Evolutionary conservation across 352 stramenopile genomes (phyloP).

Genomic region (Peronospora farinosa): DNA sequence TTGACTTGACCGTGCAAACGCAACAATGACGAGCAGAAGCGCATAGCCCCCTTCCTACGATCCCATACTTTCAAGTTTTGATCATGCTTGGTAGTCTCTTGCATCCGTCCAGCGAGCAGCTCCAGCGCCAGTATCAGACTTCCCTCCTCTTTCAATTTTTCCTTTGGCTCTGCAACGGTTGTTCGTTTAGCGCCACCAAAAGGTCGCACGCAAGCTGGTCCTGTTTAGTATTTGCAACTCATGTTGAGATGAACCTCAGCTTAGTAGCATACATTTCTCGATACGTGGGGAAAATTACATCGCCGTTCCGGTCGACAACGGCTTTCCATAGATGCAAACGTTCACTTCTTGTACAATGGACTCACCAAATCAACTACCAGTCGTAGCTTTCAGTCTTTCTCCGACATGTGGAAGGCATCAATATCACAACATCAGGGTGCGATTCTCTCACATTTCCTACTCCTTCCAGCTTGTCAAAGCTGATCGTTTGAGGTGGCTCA

Average conservation of each 20-base stretch:
- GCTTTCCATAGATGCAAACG: conserved; percentile 38
- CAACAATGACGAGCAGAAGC: conserved; percentile 54
- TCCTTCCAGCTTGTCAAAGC: conserved; percentile 14
- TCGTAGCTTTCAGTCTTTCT: conserved; percentile 23
- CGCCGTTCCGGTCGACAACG: conserved; percentile 28
- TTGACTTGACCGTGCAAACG: conserved; percentile 32
- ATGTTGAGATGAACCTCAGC: conserved; percentile 25
- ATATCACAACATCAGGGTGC: not conserved
- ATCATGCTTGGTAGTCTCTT: conserved; percentile 18
- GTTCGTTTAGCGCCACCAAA: conserved; percentile 57
- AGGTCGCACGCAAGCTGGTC: no score
- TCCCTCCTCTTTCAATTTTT: conserved; percentile 34
- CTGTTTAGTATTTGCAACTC: not conserved
- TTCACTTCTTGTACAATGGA: conserved; percentile 31
- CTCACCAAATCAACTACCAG: conserved; percentile 19
- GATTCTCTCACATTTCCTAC: conserved; percentile 1
- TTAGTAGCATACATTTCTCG: conserved; percentile 40
- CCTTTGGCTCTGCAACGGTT: conserved; percentile 23
- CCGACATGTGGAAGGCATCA: conserved; percentile 7
- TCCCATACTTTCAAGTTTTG: conserved; percentile 40
- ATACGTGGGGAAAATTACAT: conserved; percentile 28
- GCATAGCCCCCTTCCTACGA: conserved; percentile 8
- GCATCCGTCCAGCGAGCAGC: conserved; percentile 41
- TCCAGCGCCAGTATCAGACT: conserved; percentile 56
- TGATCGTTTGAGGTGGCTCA: conserved; percentile 10